These are phyloP conservation scores for Creolimax fragrantissima DNA, from an alignment of 78 protist species.

Conservation along the genomic window DNA sequence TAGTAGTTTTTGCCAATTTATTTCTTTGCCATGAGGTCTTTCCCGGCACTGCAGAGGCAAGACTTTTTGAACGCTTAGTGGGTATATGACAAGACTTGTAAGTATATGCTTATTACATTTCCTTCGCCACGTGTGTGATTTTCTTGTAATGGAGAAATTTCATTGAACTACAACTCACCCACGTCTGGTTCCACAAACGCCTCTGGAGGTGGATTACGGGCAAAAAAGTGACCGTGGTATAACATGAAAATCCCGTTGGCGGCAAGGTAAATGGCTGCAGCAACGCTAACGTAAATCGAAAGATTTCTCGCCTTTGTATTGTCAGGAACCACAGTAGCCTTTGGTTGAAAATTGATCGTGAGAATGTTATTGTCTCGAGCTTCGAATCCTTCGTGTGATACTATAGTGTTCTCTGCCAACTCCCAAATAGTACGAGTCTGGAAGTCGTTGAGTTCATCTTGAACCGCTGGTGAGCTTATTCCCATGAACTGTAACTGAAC, in stretches of 20 bases:
- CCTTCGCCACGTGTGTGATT: no score
- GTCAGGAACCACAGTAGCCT: background rate
- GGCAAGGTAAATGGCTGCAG: background rate
- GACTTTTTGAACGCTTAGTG: no score
- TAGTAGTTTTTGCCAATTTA: no score
- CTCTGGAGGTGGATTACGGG: background rate
- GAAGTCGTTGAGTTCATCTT: background rate
- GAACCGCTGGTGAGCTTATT: background rate
- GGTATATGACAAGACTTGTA: no score
- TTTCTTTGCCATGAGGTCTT: no score
- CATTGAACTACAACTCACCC: background rate
- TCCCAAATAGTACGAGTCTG: background rate
- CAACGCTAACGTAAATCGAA: background rate
- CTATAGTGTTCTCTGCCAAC: background rate
- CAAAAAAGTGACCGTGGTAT: background rate
- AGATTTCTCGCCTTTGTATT: background rate
- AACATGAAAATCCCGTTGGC: background rate
- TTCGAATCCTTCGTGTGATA: no score
- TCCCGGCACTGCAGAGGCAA: no score
- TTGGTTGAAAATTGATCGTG: background rate
- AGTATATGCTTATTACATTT: no score
- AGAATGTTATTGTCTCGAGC: background rate
- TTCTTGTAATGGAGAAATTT: no score
- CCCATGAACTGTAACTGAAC: background rate
- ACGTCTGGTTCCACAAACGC: background rate